Evolutionary conservation across 371 early-diverging fungal genomes (phyloP).

Genomic region (Apophysomyces sp.): DNA sequence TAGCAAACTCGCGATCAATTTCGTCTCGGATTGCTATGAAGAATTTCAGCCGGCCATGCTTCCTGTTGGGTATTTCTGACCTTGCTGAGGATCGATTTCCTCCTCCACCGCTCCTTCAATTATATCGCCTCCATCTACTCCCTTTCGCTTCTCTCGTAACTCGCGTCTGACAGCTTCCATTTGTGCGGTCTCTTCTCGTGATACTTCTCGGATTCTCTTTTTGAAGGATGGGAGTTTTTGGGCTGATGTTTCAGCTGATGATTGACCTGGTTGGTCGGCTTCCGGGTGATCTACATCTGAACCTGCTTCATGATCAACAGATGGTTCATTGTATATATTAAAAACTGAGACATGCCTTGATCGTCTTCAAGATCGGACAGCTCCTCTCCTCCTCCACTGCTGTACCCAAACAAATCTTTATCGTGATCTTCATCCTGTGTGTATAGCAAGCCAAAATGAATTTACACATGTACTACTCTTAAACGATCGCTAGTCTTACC

Average conservation of each 20-base stretch:
- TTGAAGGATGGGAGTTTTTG: slow-evolving; percentile 47
- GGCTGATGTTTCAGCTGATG: background rate
- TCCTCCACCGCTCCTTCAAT: slow-evolving; percentile 22
- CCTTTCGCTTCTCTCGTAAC: slow-evolving; percentile 22
- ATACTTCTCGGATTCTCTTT: slow-evolving; percentile 25
- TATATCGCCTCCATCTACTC: slow-evolving; percentile 6
- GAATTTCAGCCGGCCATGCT: background rate
- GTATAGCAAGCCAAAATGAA: background rate
- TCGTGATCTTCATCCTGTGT: background rate
- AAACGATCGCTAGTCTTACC: background rate
- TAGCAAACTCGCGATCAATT: slow-evolving; percentile 61
- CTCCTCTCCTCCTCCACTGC: slow-evolving; percentile 30
- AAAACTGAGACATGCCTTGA: slow-evolving; percentile 22
- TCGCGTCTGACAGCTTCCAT: slow-evolving; percentile 36
- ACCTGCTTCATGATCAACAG: slow-evolving; percentile 4
- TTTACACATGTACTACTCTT: background rate
- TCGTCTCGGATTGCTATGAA: slow-evolving; percentile 49
- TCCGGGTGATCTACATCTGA: slow-evolving; percentile 14
- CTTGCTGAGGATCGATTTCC: slow-evolving; percentile 38
- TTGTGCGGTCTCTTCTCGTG: slow-evolving; percentile 36
- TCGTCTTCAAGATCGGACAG: slow-evolving; percentile 50
- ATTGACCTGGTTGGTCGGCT: slow-evolving; percentile 1
- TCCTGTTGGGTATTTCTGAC: slow-evolving; percentile 9
- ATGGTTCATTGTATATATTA: background rate
- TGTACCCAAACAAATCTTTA: slow-evolving; percentile 12